Conservation (phyloP, 176 grass and related monocot species). For the Juncus effusus region DNA sequence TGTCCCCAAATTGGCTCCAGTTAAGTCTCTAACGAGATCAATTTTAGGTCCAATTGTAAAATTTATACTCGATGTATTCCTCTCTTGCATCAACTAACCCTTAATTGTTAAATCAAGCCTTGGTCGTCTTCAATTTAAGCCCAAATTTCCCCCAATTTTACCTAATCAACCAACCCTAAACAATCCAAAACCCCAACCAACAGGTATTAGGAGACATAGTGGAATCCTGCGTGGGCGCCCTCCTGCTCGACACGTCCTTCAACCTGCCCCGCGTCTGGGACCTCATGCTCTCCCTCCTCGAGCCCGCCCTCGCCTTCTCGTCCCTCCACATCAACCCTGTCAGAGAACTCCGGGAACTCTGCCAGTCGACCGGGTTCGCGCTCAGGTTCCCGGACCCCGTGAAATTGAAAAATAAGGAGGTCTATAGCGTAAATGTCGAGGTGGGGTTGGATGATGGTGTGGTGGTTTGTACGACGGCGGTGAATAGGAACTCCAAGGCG, state of each 20-base stretch:
- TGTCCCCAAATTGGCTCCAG: neutral
- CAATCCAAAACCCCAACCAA: no score
- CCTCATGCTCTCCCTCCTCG: constrained; percentile 68
- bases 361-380: constrained; percentile 52
- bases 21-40: no score
- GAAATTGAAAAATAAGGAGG: constrained; percentile 7
- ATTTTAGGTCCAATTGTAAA: no score
- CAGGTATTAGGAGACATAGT: constrained; percentile 97
- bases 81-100: no score
- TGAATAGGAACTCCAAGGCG: constrained; percentile 63
- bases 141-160: no score
- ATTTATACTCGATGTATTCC: no score
- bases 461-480: constrained; percentile 45
- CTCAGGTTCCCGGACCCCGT: constrained; percentile 57
- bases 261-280: constrained; percentile 65
- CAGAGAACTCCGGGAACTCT: constrained; percentile 82
- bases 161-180: no score
- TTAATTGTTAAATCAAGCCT: no score
- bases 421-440: constrained; percentile 67
- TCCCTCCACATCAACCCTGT: constrained; percentile 63
- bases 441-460: constrained; percentile 39
- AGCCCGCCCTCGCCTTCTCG: constrained; percentile 54
- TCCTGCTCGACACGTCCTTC: constrained; percentile 82
- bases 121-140: no score
- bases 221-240: constrained; percentile 89